Conservation (phyloP, 768 basidiomycete genomes). For the Crepidotus variabilis region DNA sequence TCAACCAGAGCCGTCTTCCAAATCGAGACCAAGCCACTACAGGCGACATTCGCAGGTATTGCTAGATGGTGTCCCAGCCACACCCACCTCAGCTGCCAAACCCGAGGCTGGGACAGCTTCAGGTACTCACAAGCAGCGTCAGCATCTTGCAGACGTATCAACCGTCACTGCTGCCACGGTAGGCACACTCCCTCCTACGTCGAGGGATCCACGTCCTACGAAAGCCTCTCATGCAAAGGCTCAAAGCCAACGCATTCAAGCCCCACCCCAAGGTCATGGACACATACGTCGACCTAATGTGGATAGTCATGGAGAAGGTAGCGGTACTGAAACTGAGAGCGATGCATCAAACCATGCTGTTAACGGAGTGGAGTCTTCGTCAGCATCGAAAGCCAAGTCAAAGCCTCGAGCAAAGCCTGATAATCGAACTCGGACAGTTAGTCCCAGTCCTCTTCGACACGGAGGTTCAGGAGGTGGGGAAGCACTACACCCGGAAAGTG, state of each 20-base stretch:
- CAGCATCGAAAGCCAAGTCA: not conserved
- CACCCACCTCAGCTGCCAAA: slow-evolving; percentile 4
- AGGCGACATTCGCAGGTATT: slow-evolving; percentile 11
- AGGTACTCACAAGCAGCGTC: not conserved
- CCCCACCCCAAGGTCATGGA: not conserved
- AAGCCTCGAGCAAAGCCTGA: not conserved
- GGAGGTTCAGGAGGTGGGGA: not conserved
- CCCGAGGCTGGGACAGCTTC: too few species aligned
- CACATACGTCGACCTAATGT: not conserved
- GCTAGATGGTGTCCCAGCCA: slow-evolving; percentile 4
- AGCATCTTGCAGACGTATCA: not conserved
- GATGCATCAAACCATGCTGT: not conserved
- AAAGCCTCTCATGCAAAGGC: not conserved
- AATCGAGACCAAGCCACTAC: slow-evolving; percentile 9
- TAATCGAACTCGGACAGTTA: not conserved
- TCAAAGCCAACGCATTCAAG: not conserved
- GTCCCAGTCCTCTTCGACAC: not conserved
- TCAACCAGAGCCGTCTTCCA: not conserved
- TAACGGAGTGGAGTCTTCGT: not conserved
- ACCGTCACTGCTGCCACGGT: not conserved
- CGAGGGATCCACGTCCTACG: not conserved
- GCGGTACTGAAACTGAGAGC: slow-evolving; percentile 14
- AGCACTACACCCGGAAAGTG: not conserved
- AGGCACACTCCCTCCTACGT: not conserved
- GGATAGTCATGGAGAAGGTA: slow-evolving; percentile 2